A percentile compares a stretch with the other conserved stretches of the same genome.
Evolutionary conservation across 345 rosid species (phyloP).

Genomic region (Linum trigynum): DNA sequence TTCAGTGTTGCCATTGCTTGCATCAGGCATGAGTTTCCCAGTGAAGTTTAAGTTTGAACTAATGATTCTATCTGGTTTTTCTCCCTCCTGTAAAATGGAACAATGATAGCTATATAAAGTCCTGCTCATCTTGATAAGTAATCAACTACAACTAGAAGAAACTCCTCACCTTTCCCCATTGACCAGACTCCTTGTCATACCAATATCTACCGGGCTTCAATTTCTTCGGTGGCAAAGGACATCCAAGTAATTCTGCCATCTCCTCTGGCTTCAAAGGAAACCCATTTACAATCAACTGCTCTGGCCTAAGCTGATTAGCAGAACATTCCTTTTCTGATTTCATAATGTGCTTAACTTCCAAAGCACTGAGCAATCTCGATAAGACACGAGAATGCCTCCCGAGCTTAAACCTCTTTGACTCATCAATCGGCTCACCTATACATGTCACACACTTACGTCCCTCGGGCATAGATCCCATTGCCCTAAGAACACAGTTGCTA

Average conservation of each 20-base stretch:
- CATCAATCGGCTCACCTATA: constrained; percentile 75
- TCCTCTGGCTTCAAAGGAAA: constrained; percentile 74
- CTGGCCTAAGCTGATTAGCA: constrained; percentile 90
- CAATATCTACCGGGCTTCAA: constrained; percentile 92
- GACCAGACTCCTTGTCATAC: constrained; percentile 98
- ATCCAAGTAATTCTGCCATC: constrained; percentile 72
- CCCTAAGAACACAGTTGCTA: constrained; percentile 86
- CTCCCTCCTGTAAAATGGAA: constrained; percentile 68
- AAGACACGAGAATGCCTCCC: constrained; percentile 74
- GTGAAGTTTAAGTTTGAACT: constrained; percentile 85
- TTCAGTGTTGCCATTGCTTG: constrained; percentile 84
- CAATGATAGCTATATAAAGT: not conserved
- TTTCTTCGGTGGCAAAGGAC: constrained; percentile 69
- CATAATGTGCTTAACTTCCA: constrained; percentile 97
- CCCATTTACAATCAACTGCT: constrained; percentile 85
- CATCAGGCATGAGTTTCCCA: constrained; percentile 61
- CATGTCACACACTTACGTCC: constrained; percentile 95
- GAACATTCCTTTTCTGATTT: constrained; percentile 91
- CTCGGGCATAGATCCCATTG: constrained; percentile 99
- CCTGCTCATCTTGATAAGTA: no score
- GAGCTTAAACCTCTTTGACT: constrained; percentile 59
- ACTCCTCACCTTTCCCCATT: constrained; percentile 78
- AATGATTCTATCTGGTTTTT: constrained; percentile 70
- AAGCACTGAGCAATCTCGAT: constrained; percentile 73
- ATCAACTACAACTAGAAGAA: not conserved